These are phyloP conservation scores for Trichomonas gallinae DNA, from an alignment of 208 protist genomes.

Conservation along the genomic window DNA sequence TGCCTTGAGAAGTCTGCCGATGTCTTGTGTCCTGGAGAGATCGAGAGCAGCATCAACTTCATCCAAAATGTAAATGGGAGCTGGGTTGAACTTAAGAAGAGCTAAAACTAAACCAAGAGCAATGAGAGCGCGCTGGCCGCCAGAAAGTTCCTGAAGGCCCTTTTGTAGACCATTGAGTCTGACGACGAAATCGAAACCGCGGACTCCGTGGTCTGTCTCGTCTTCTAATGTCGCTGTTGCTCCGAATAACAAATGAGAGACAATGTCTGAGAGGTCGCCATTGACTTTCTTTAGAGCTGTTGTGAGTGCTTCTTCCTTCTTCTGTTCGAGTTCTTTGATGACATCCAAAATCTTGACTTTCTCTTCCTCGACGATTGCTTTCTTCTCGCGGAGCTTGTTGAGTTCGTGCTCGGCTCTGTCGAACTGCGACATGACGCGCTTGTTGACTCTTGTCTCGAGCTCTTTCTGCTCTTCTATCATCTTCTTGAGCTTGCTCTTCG, in stretches of 20 bases:
- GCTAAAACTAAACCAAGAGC: constrained; percentile 96
- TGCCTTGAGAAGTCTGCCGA: constrained; percentile 81
- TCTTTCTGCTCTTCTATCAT: constrained; percentile 37
- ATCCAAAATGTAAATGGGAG: constrained; percentile 89
- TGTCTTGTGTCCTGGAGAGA: constrained; percentile 94
- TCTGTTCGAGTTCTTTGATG: constrained; percentile 84
- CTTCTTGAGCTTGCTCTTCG: constrained; percentile 28
- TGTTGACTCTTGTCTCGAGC: constrained; percentile 26
- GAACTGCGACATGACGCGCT: constrained; percentile 64
- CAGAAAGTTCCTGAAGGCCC: constrained; percentile 86
- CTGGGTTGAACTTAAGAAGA: constrained; percentile 91
- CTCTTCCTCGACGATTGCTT: constrained; percentile 70
- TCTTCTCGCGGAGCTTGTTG: constrained; percentile 79
- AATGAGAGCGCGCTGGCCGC: constrained; percentile 95
- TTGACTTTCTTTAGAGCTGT: constrained; percentile 78
- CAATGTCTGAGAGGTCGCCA: constrained; percentile 60
- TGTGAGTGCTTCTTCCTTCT: constrained; percentile 86
- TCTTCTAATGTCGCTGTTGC: constrained; percentile 63
- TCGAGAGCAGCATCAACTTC: constrained; percentile 99
- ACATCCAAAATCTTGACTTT: constrained; percentile 65
- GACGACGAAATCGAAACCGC: constrained; percentile 26
- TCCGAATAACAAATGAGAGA: constrained; percentile 82
- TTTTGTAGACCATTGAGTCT: constrained; percentile 73
- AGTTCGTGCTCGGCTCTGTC: constrained; percentile 83
- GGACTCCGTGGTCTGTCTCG: background rate